These are phyloP conservation scores for Monosporascus sp. DNA, from an alignment of 2,329 filamentous ascomycete species.

Conservation along the genomic window DNA sequence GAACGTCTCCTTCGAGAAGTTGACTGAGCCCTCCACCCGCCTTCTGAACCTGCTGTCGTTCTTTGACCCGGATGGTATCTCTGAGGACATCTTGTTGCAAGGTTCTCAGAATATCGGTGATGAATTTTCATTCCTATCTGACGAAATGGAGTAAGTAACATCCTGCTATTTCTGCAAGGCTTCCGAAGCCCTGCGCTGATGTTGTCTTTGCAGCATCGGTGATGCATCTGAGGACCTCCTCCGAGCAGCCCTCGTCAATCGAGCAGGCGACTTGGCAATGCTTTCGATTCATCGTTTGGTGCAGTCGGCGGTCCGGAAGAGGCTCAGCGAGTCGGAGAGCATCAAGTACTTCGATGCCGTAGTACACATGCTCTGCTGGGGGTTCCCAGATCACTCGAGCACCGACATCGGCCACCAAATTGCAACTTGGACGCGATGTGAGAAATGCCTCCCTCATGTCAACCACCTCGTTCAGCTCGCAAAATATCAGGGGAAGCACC, in stretches of 20 bases:
- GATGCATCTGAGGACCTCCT: slow-evolving; percentile 15
- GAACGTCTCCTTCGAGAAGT: slow-evolving; percentile 21
- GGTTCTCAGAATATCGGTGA: slow-evolving; percentile 8
- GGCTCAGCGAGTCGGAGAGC: slow-evolving; percentile 5
- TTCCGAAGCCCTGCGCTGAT: not conserved
- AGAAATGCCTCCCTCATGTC: slow-evolving; percentile 25
- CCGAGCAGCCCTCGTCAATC: slow-evolving; percentile 15
- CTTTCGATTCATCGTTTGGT: slow-evolving; percentile 20
- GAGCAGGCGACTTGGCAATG: slow-evolving; percentile 7
- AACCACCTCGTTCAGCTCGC: slow-evolving; percentile 16
- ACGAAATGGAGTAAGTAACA: slow-evolving; percentile 23
- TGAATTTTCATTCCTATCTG: slow-evolving; percentile 18
- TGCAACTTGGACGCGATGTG: slow-evolving; percentile 20
- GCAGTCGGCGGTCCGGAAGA: slow-evolving; percentile 13
- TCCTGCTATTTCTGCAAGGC: not conserved
- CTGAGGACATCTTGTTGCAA: slow-evolving; percentile 19
- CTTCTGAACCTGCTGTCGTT: slow-evolving; percentile 22
- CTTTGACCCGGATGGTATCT: slow-evolving; percentile 22
- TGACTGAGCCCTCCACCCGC: slow-evolving; percentile 12
- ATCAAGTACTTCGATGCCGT: slow-evolving; percentile 16
- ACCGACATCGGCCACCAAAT: slow-evolving; percentile 22
- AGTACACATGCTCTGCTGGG: slow-evolving; percentile 17
- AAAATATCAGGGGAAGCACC: slow-evolving; percentile 10
- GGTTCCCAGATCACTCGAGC: slow-evolving; percentile 21
- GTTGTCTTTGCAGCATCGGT: slow-evolving; percentile 7